These are phyloP conservation scores for Penicillium arizonense DNA, from an alignment of 495 filamentous ascomycete species.

Conservation along the genomic window DNA sequence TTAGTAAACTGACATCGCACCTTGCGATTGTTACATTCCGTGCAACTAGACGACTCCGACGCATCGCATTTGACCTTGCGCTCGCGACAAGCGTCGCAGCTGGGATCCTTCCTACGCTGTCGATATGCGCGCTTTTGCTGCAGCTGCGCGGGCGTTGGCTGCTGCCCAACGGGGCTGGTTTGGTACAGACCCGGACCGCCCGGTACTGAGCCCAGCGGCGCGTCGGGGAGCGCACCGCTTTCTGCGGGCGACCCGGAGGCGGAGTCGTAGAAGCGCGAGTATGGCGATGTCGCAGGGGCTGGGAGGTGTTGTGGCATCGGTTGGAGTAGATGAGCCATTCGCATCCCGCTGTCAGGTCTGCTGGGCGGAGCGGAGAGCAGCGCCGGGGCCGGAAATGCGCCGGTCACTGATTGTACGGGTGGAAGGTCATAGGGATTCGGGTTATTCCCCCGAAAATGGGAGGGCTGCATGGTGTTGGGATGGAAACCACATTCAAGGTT, in stretches of 20 bases:
- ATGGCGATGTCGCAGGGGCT: conserved; percentile 31
- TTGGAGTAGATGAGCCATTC: conserved; percentile 46
- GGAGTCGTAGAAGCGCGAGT: conserved; percentile 44
- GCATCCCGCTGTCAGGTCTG: conserved; percentile 43
- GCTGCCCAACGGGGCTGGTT: conserved; percentile 41
- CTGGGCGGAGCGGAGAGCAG: conserved; percentile 45
- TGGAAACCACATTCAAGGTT: not conserved
- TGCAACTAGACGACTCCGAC: conserved; percentile 92
- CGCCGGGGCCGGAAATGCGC: conserved; percentile 33
- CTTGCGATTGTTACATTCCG: conserved; percentile 90
- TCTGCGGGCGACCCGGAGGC: conserved; percentile 43
- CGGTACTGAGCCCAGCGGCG: conserved; percentile 31
- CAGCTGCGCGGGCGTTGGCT: conserved; percentile 50
- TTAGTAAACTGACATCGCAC: conserved; percentile 99
- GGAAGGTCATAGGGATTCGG: conserved; percentile 37
- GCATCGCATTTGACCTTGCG: conserved; percentile 99
- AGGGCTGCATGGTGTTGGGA: conserved; percentile 20
- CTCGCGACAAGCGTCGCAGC: conserved; percentile 96
- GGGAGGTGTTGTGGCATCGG: conserved; percentile 32
- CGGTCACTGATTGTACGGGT: conserved; percentile 40
- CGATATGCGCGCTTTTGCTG: conserved; percentile 91
- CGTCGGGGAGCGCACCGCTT: conserved; percentile 32
- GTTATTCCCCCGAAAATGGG: conserved; percentile 20
- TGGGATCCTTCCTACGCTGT: conserved; percentile 92
- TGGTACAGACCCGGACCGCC: conserved; percentile 43